A percentile compares a stretch with the other conserved stretches of the same genome.
These are phyloP conservation scores for Chlamydomonas applanata DNA, from an alignment of 139 green algal species.

Conservation along the genomic window DNA sequence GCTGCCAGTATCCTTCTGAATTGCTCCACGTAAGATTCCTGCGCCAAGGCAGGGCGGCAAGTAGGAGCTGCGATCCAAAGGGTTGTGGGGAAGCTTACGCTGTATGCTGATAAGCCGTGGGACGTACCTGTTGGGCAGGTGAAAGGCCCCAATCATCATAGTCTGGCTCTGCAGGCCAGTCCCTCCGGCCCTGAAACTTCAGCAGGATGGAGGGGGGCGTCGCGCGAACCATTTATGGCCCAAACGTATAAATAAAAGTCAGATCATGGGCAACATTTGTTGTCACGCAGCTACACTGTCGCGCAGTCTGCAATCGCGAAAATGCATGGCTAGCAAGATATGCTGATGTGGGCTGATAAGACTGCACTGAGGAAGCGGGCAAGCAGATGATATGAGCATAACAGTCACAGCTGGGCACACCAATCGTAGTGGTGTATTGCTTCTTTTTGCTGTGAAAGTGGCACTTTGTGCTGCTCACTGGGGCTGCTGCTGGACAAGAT, in stretches of 20 bases:
- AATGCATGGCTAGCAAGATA: background rate
- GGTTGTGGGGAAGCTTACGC: too few species aligned
- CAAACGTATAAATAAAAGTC: background rate
- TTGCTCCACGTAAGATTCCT: slow-evolving; percentile 56
- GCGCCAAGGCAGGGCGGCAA: background rate
- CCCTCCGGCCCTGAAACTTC: slow-evolving; percentile 12
- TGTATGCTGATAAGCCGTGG: background rate
- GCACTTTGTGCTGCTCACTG: too few species aligned
- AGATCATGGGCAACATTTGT: background rate
- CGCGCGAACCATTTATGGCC: slow-evolving; percentile 11
- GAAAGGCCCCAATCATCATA: slow-evolving; percentile 55
- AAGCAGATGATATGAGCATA: too few species aligned
- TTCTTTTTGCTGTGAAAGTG: too few species aligned
- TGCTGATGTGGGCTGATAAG: background rate
- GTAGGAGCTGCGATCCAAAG: background rate
- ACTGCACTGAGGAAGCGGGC: background rate
- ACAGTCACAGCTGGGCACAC: too few species aligned
- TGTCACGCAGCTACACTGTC: background rate
- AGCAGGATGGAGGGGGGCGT: slow-evolving; percentile 3
- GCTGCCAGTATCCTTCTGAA: slow-evolving; percentile 38
- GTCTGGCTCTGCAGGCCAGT: slow-evolving; percentile 3
- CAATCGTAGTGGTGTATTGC: too few species aligned
- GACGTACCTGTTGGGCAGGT: slow-evolving; percentile 41
- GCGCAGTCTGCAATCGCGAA: background rate
- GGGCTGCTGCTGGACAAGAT: too few species aligned